Conservation (phyloP, 2,329 filamentous ascomycete species). For the Didymella arachidicola region DNA sequence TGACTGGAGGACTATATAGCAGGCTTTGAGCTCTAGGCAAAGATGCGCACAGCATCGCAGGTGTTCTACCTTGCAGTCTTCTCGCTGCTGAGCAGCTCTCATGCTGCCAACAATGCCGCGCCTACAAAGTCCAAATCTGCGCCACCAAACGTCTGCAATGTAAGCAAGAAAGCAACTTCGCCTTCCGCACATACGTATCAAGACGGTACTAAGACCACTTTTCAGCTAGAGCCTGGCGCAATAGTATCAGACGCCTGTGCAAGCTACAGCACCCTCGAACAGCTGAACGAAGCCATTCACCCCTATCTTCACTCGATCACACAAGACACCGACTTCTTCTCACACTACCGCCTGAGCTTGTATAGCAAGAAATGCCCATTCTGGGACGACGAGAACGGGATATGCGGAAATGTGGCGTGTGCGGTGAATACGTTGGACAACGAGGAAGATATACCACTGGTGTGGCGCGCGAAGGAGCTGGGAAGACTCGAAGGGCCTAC, state of each 20-base stretch:
- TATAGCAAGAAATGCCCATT: constrained; percentile 96
- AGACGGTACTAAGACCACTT: constrained; percentile 47
- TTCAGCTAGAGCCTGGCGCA: constrained; percentile 83
- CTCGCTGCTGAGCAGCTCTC: constrained; percentile 61
- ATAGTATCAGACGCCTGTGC: constrained; percentile 95
- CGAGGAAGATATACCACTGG: constrained; percentile 88
- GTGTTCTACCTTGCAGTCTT: constrained; percentile 70
- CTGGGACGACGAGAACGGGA: constrained; percentile 90
- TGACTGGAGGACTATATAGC: constrained; percentile 41
- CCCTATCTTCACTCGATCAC: constrained; percentile 83
- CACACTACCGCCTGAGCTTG: constrained; percentile 93
- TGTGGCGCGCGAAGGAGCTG: constrained; percentile 91
- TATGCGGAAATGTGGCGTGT: constrained; percentile 97
- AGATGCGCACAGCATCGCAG: constrained; percentile 62
- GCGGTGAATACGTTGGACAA: constrained; percentile 94
- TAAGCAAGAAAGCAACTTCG: constrained; percentile 53
- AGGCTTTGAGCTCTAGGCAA: constrained; percentile 19
- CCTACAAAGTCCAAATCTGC: constrained; percentile 51
- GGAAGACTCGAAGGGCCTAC: constrained; percentile 91
- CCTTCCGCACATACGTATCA: constrained; percentile 28
- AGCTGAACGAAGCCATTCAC: constrained; percentile 78
- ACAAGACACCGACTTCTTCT: constrained; percentile 93
- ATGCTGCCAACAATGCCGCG: constrained; percentile 49
- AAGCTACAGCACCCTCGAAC: constrained; percentile 89
- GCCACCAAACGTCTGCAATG: constrained; percentile 62